A percentile compares a stretch with the other conserved stretches of the same genome.
phyloP scores from a whole-genome alignment of 2,329 filamentous ascomycete species.

The Simplicillium sp. region DNA sequence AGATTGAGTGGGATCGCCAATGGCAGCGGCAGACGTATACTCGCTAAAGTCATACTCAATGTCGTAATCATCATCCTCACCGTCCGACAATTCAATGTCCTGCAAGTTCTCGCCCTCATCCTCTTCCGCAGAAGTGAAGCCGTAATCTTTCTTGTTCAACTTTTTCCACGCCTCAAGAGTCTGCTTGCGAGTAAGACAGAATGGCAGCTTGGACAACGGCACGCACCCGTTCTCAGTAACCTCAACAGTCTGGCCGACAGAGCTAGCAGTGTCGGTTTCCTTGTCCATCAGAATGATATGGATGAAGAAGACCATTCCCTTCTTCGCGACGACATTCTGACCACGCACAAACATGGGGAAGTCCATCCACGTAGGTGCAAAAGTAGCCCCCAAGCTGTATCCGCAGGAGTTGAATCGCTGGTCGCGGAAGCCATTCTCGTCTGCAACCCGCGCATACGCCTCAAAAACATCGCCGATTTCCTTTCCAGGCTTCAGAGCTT shows the following conservation, averaged over 20 bases:
- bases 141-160: constrained; percentile 20
- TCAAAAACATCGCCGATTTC: constrained; percentile 8
- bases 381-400: constrained; percentile 7
- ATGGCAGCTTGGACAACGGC: constrained; percentile 20
- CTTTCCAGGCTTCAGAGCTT: constrained; percentile 4
- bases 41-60: constrained; percentile 23
- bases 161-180: constrained; percentile 24
- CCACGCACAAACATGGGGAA: constrained; percentile 7
- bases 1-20: background rate
- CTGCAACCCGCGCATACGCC: constrained; percentile 7
- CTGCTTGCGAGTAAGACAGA: constrained; percentile 19
- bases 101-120: constrained; percentile 21
- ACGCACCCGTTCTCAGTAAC: constrained; percentile 20
- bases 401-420: constrained; percentile 6
- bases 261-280: constrained; percentile 22
- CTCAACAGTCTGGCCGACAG: constrained; percentile 18
- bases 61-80: constrained; percentile 20
- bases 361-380: constrained; percentile 7
- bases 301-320: constrained; percentile 21
- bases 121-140: constrained; percentile 18
- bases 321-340: constrained; percentile 2
- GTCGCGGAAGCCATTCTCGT: constrained; percentile 7
- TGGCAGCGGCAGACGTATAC: constrained; percentile 8
- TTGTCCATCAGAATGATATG: constrained; percentile 24
- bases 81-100: constrained; percentile 21